These are phyloP conservation scores for Nemania bipapillata DNA, from an alignment of 2,329 filamentous ascomycete genomes.

Conservation along the genomic window DNA sequence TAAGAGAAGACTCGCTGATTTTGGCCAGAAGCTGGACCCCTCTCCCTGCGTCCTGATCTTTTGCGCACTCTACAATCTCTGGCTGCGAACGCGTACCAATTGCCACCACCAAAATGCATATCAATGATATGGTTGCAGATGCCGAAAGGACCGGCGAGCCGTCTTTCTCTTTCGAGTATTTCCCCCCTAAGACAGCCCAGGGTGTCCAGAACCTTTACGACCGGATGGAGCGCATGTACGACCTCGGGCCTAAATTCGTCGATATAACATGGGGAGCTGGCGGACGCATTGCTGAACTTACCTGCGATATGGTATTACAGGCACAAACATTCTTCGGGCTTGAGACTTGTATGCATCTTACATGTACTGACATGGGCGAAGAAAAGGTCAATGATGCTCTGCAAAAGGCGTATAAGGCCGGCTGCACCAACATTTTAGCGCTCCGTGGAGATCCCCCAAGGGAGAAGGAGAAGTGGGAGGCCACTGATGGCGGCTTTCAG, in stretches of 20 bases:
- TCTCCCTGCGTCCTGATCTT: slow-evolving; percentile 18
- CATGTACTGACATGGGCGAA: slow-evolving; percentile 96
- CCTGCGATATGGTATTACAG: slow-evolving; percentile 96
- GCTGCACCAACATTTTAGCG: slow-evolving; percentile 96
- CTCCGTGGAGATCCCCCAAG: slow-evolving; percentile 91
- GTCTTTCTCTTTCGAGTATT: slow-evolving; percentile 99
- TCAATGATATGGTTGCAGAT: slow-evolving; percentile 88
- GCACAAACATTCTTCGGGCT: slow-evolving; percentile 94
- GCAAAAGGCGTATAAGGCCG: slow-evolving; percentile 87
- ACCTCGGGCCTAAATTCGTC: slow-evolving; percentile 92
- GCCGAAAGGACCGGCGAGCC: slow-evolving; percentile 81
- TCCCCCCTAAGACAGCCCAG: slow-evolving; percentile 95
- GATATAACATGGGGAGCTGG: slow-evolving; percentile 99
- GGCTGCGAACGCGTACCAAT: slow-evolving; percentile 2
- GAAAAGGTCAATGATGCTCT: slow-evolving; percentile 92
- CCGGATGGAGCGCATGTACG: slow-evolving; percentile 98
- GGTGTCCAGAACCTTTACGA: slow-evolving; percentile 99
- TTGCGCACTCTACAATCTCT: slow-evolving; percentile 1
- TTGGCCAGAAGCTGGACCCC: slow-evolving; percentile 4
- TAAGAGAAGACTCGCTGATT: slow-evolving; percentile 25
- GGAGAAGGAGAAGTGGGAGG: slow-evolving; percentile 94
- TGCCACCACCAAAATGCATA: slow-evolving; percentile 78
- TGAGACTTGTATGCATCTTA: slow-evolving; percentile 99
- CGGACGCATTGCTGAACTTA: slow-evolving; percentile 88
- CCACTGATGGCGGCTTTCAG: slow-evolving; percentile 83